These are phyloP conservation scores for Akanthomyces lecanii DNA, from an alignment of 2,329 filamentous ascomycete species.

Conservation along the genomic window DNA sequence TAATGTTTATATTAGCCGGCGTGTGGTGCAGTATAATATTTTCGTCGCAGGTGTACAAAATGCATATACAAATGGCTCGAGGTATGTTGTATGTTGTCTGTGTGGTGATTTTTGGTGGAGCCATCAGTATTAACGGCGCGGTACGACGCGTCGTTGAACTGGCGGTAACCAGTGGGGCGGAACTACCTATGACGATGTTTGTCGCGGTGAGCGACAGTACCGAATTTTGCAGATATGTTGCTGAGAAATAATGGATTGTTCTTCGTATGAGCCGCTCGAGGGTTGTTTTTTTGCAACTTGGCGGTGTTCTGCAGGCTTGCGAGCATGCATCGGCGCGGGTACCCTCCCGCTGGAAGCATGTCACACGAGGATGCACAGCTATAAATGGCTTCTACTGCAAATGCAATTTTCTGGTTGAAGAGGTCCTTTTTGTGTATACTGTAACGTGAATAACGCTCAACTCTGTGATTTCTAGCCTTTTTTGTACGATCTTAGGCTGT, in stretches of 20 bases:
- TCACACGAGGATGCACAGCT: no score
- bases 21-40: neutral
- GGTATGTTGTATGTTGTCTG: neutral
- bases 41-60: neutral
- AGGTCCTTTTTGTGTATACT: no score
- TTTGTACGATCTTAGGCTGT: no score
- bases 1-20: neutral
- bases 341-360: no score
- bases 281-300: no score
- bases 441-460: no score
- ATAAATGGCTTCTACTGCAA: no score
- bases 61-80: slow-evolving; percentile 4
- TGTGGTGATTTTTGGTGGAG: slow-evolving; percentile 11
- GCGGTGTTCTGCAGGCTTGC: no score
- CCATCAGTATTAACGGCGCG: neutral
- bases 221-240: neutral
- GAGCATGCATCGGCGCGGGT: no score
- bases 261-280: no score
- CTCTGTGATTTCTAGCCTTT: no score
- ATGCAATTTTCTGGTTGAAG: no score
- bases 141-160: slow-evolving; percentile 3
- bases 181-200: neutral
- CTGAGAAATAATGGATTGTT: neutral
- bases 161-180: neutral
- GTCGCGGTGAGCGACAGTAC: neutral